These are phyloP conservation scores for Rickenella mellea DNA, from an alignment of 768 basidiomycete species.

Conservation along the genomic window DNA sequence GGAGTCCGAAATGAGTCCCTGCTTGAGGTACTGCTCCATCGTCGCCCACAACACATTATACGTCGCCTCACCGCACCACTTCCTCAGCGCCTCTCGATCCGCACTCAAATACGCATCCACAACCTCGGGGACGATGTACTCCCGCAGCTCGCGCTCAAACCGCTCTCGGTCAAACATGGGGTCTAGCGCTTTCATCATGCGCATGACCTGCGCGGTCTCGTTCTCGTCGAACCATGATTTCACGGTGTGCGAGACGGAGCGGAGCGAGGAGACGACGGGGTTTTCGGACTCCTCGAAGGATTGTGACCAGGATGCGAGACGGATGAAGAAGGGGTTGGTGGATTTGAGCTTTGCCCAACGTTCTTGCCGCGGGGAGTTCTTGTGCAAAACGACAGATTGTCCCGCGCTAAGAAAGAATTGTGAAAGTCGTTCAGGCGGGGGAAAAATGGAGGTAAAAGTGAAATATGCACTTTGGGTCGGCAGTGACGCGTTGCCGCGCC, in stretches of 20 bases:
- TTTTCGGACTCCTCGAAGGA: conserved; percentile 91
- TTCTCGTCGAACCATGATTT: conserved; percentile 95
- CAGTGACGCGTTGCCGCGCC: conserved; percentile 42
- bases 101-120: conserved; percentile 93
- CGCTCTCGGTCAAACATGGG: conserved; percentile 77
- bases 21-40: conserved; percentile 86
- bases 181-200: conserved; percentile 81
- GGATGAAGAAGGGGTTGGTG: conserved; percentile 66
- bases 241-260: conserved; percentile 75
- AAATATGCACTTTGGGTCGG: conserved; percentile 68
- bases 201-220: conserved; percentile 92
- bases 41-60: conserved; percentile 99
- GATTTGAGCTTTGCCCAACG: conserved; percentile 75
- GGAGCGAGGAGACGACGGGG: conserved; percentile 71
- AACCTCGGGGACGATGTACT: conserved; percentile 96
- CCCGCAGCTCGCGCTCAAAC: conserved; percentile 84
- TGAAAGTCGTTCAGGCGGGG: background rate
- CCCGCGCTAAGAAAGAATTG: conserved; percentile 54
- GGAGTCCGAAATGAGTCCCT: conserved; percentile 87
- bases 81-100: conserved; percentile 74
- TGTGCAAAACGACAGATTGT: conserved; percentile 73
- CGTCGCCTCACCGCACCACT: conserved; percentile 95
- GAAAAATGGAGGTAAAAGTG: conserved; percentile 2
- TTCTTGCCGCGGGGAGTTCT: conserved; percentile 70
- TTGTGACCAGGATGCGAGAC: conserved; percentile 47